Percentiles rank a stretch among this genome's conserved stretches.
phyloP scores from a whole-genome alignment of 257 asterid genomes.

The Penstemon barbatus region DNA sequence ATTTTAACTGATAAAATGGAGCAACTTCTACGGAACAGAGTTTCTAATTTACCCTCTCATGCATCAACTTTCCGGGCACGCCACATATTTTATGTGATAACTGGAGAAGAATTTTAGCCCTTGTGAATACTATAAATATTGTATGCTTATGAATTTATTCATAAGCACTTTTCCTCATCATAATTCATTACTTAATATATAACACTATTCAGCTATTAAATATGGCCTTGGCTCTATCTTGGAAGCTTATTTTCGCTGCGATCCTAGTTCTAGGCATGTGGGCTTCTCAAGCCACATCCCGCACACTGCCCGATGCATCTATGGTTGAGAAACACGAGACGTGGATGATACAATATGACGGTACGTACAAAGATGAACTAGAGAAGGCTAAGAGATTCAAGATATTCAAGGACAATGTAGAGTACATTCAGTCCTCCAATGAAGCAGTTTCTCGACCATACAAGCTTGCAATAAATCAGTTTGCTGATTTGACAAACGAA shows the following conservation, averaged over 20 bases:
- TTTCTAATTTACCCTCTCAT: too few species aligned
- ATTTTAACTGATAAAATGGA: too few species aligned
- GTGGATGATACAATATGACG: conserved; percentile 40
- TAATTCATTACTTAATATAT: background rate
- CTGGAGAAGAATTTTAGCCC: too few species aligned
- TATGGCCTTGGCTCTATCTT: conserved; percentile 28
- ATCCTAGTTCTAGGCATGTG: conserved; percentile 27
- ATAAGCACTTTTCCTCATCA: too few species aligned
- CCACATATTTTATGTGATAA: too few species aligned
- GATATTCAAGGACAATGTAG: too few species aligned
- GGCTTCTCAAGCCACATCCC: conserved; percentile 28
- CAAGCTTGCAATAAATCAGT: too few species aligned
- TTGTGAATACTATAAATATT: conserved; percentile 1
- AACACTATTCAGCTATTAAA: background rate
- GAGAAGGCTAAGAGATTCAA: conserved; percentile 4
- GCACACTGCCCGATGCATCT: conserved; percentile 28
- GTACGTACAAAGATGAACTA: conserved; percentile 33
- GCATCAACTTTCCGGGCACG: too few species aligned
- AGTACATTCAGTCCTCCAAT: too few species aligned
- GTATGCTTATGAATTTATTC: too few species aligned
- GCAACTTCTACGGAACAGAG: too few species aligned
- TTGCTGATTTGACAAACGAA: background rate
- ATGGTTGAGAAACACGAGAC: conserved; percentile 33
- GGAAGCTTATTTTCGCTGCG: conserved; percentile 26
- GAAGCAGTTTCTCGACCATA: too few species aligned